phyloP scores from a whole-genome alignment of 257 asterid species.

The Solanum sitiens region DNA sequence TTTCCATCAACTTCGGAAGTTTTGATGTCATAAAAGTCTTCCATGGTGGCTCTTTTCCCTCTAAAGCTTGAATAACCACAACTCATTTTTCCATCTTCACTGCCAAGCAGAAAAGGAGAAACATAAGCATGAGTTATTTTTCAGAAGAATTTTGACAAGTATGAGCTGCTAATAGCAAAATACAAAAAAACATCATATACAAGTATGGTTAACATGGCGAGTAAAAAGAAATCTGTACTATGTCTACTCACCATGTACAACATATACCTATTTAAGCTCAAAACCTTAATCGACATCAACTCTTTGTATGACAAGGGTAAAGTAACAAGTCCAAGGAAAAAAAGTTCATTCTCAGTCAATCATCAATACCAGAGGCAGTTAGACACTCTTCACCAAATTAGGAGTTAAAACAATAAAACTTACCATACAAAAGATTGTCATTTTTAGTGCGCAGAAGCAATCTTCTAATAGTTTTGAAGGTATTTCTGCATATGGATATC shows the following conservation, averaged over 20 bases:
- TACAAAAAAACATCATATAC: neutral
- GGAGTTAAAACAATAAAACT: neutral
- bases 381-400: neutral
- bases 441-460: neutral
- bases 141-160: neutral
- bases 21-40: constrained; percentile 89
- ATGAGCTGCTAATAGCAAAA: neutral
- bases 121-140: neutral
- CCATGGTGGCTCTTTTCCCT: constrained; percentile 97
- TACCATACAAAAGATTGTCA: neutral
- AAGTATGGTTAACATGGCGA: neutral
- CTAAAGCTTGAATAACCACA: constrained; percentile 95
- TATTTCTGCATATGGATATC: neutral
- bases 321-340: neutral
- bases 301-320: neutral
- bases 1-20: constrained; percentile 60
- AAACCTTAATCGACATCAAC: neutral
- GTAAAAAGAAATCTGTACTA: neutral
- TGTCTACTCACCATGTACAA: neutral
- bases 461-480: neutral
- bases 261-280: neutral
- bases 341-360: neutral
- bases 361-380: neutral
- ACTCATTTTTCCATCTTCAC: constrained; percentile 75
- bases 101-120: constrained; percentile 33